Evolutionary conservation across 345 rosid species (phyloP).

Genomic region (Melaleuca alternifolia): DNA sequence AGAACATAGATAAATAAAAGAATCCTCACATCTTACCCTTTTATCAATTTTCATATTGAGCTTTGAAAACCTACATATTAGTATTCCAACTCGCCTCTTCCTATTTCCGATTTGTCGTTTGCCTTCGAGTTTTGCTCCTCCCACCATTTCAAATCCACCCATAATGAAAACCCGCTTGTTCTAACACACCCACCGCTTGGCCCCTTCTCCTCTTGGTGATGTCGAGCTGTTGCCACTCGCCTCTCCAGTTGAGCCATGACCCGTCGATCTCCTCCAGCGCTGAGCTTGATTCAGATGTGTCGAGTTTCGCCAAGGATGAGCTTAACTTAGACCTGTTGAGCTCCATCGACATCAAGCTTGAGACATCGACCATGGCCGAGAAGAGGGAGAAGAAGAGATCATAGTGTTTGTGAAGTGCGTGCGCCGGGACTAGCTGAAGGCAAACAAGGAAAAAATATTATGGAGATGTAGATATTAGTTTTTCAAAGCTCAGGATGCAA

Average conservation of each 20-base stretch:
- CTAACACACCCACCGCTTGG: neutral
- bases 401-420: neutral
- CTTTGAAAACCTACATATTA: neutral
- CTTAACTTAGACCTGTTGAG: neutral
- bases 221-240: neutral
- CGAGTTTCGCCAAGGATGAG: neutral
- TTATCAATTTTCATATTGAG: neutral
- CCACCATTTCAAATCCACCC: neutral
- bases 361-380: neutral
- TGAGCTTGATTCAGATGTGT: neutral
- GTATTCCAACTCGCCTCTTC: neutral
- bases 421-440: too few species aligned
- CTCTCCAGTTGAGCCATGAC: neutral
- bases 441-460: too few species aligned
- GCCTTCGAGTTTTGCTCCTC: neutral
- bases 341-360: neutral
- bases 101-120: neutral
- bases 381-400: neutral
- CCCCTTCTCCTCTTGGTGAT: neutral
- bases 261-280: too few species aligned
- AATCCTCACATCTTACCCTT: neutral
- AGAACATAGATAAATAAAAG: neutral
- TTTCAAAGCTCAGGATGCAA: neutral
- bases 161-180: neutral
- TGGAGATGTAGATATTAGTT: neutral